phyloP scores from a whole-genome alignment of 2,329 filamentous ascomycete species.

The Pseudocercospora vitis region DNA sequence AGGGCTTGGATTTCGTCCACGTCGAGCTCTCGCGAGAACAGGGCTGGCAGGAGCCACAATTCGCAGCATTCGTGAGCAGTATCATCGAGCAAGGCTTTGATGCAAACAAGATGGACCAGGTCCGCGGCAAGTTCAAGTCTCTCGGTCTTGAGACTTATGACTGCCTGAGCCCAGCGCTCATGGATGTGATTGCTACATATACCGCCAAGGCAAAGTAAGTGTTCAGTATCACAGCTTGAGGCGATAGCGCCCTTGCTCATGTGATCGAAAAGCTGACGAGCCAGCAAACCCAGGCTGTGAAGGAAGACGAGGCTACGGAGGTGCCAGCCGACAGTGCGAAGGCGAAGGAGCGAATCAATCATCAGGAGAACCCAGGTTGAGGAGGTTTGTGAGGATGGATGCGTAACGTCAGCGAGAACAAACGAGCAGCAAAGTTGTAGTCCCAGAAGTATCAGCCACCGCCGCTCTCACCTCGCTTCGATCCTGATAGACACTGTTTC shows the following conservation, averaged over 20 bases:
- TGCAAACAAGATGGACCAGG: slow-evolving; percentile 55
- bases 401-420: slow-evolving; percentile 12
- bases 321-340: neutral
- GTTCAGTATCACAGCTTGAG: neutral
- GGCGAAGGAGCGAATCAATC: neutral
- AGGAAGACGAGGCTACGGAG: neutral
- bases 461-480: neutral
- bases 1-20: slow-evolving; percentile 69
- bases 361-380: neutral
- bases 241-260: slow-evolving; percentile 9
- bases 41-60: slow-evolving; percentile 72
- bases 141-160: slow-evolving; percentile 64
- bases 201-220: slow-evolving; percentile 29
- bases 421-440: slow-evolving; percentile 14
- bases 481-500: neutral
- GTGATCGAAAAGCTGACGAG: slow-evolving; percentile 15
- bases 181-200: slow-evolving; percentile 51
- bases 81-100: slow-evolving; percentile 68
- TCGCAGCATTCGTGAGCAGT: slow-evolving; percentile 66
- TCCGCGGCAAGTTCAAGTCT: slow-evolving; percentile 55
- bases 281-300: slow-evolving; percentile 21
- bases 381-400: slow-evolving; percentile 12
- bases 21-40: slow-evolving; percentile 59
- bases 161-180: slow-evolving; percentile 59
- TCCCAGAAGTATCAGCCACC: neutral